phyloP scores from a whole-genome alignment of 108 stramenopile species.

The Nitzschia sp. region DNA sequence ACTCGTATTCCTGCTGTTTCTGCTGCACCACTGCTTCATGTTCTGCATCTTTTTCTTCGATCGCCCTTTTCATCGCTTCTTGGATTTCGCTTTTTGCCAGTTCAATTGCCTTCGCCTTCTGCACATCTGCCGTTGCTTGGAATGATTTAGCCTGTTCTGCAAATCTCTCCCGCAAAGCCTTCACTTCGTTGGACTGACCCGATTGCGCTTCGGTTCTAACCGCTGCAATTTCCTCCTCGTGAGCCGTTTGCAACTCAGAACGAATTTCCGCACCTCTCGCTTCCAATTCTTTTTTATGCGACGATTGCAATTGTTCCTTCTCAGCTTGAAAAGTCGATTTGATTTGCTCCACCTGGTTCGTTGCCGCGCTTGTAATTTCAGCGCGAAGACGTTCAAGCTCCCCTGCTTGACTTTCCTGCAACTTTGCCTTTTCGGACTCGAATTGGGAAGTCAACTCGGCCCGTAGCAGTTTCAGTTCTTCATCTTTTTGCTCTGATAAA shows the following conservation, averaged over 20 bases:
- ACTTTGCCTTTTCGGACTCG: conserved; percentile 25
- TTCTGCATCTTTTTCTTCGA: not conserved
- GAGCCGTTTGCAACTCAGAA: conserved; percentile 21
- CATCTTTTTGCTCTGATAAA: not conserved
- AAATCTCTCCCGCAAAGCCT: conserved; percentile 30
- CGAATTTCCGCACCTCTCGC: conserved; percentile 6
- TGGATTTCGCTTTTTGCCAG: conserved; percentile 19
- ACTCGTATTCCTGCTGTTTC: conserved; percentile 12
- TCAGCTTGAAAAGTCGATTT: conserved; percentile 4
- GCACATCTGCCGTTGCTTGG: conserved; percentile 11
- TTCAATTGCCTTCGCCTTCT: conserved; percentile 21
- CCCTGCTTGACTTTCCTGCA: conserved; percentile 11
- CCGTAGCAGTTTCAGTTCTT: conserved; percentile 31
- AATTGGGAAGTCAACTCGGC: conserved; percentile 30
- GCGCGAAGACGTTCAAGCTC: conserved; percentile 16
- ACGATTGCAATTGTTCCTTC: conserved; percentile 12
- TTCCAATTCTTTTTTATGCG: conserved; percentile 28
- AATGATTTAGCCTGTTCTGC: conserved; percentile 29
- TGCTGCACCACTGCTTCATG: conserved; percentile 19
- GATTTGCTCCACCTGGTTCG: not conserved
- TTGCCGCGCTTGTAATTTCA: not conserved
- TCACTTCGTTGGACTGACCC: conserved; percentile 21
- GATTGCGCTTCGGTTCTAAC: conserved; percentile 14
- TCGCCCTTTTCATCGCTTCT: conserved; percentile 9
- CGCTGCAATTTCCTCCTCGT: conserved; percentile 41